These are phyloP conservation scores for Candida berthetii DNA, from an alignment of 805 yeast genomes.

Conservation along the genomic window DNA sequence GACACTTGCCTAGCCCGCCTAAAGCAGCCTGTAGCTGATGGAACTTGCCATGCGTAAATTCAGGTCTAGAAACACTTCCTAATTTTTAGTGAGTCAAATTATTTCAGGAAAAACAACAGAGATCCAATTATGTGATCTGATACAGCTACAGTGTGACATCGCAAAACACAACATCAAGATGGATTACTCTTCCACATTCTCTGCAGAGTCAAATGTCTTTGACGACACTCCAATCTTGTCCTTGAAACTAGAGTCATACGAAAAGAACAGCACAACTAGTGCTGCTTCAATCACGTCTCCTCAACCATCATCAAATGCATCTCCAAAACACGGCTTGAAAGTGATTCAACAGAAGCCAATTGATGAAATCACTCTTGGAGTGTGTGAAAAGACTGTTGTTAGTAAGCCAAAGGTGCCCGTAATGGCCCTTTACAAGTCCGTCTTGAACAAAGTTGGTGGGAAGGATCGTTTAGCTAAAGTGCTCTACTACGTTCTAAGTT, in stretches of 20 bases:
- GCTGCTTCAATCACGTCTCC: no score
- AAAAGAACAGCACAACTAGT: not conserved
- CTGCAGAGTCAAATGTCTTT: conserved; percentile 15
- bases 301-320: conserved; percentile 13
- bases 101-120: no score
- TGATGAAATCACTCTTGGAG: not conserved
- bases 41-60: no score
- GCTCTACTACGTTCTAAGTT: conserved; percentile 50
- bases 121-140: no score
- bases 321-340: conserved; percentile 6
- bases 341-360: not conserved
- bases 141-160: no score
- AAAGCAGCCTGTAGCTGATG: no score
- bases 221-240: conserved; percentile 8
- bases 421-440: conserved; percentile 41
- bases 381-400: not conserved
- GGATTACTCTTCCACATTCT: conserved; percentile 14
- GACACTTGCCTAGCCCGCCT: no score
- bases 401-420: not conserved
- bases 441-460: conserved; percentile 54
- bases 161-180: conserved; percentile 2
- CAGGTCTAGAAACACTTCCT: no score
- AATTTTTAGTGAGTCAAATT: no score
- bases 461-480: conserved; percentile 69
- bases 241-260: conserved; percentile 10